These are phyloP conservation scores for Metschnikowia cubensis DNA, from an alignment of 805 yeast genomes.

Conservation along the genomic window DNA sequence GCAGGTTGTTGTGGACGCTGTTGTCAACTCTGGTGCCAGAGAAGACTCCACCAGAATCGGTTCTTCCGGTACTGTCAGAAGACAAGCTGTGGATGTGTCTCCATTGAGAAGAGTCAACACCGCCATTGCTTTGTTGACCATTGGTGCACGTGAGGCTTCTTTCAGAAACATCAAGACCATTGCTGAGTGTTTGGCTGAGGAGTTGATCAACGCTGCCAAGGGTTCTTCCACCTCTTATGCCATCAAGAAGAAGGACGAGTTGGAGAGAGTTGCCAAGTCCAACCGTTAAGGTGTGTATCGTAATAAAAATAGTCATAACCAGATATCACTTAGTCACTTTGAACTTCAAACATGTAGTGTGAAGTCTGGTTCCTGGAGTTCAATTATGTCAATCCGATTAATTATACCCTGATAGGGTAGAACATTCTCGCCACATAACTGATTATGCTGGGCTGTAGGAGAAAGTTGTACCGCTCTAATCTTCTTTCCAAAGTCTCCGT, in stretches of 20 bases:
- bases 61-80: constrained; percentile 99
- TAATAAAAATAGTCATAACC: constrained; percentile 24
- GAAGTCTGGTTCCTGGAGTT: too few relatives aligned
- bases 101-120: constrained; percentile 99
- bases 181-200: constrained; percentile 99
- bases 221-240: constrained; percentile 99
- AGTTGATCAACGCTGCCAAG: constrained; percentile 99
- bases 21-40: constrained; percentile 99
- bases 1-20: constrained; percentile 98
- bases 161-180: constrained; percentile 99
- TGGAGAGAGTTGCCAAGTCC: constrained; percentile 99
- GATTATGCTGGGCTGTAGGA: constrained; percentile 6
- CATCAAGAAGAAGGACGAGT: constrained; percentile 99
- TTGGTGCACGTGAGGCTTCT: constrained; percentile 99
- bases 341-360: too few relatives aligned
- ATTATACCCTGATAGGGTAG: constrained; percentile 15
- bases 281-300: constrained; percentile 77
- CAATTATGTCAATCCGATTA: too few relatives aligned
- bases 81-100: constrained; percentile 99
- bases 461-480: constrained; percentile 12
- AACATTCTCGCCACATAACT: constrained; percentile 13
- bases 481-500: constrained; percentile 6
- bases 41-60: constrained; percentile 99
- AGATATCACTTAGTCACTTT: not conserved
- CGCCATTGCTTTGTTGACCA: constrained; percentile 95